These are phyloP conservation scores for Blechomonas ayalai DNA, from an alignment of 208 protist species.

Conservation along the genomic window DNA sequence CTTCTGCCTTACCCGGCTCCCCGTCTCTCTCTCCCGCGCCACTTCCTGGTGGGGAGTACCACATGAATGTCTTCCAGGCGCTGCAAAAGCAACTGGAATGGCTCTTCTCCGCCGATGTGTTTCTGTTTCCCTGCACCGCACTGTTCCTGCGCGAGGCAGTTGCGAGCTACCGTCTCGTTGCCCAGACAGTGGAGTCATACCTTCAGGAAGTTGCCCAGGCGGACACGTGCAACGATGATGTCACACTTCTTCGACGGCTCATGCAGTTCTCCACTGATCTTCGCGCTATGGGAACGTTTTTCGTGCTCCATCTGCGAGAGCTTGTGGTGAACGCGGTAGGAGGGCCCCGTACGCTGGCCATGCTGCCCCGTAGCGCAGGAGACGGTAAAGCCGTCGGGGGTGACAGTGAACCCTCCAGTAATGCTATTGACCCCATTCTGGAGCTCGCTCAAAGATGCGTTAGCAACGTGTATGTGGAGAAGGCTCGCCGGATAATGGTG, in stretches of 20 bases:
- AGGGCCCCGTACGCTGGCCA: not conserved
- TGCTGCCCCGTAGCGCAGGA: too few relatives aligned
- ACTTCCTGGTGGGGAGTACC: slow-evolving; percentile 1
- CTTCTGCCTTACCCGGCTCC: not conserved
- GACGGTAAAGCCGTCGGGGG: too few relatives aligned
- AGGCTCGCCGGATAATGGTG: slow-evolving; percentile 15
- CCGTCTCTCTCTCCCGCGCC: not conserved
- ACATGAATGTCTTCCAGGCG: slow-evolving; percentile 13
- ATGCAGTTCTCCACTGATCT: slow-evolving; percentile 3
- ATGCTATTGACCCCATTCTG: too few relatives aligned
- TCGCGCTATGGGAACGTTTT: slow-evolving; percentile 6
- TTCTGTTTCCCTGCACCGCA: slow-evolving; percentile 27
- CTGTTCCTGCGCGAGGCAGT: slow-evolving; percentile 29
- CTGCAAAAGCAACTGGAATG: slow-evolving; percentile 15
- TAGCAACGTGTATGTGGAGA: slow-evolving; percentile 13
- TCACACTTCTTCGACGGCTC: slow-evolving; percentile 7
- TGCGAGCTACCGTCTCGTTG: not conserved
- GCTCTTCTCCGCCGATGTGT: slow-evolving; percentile 34
- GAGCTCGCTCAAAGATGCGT: too few relatives aligned
- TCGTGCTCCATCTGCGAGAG: slow-evolving; percentile 7
- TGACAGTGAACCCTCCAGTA: too few relatives aligned
- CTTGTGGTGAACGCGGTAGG: slow-evolving; percentile 5
- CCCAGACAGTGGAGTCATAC: slow-evolving; percentile 2
- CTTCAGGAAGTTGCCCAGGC: not conserved
- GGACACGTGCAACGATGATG: slow-evolving; percentile 5